Evolutionary conservation across 2,329 filamentous ascomycete species (phyloP), one percentile per base, ranked within the genome.

Genomic region (Xylariaceae sp.): DNA sequence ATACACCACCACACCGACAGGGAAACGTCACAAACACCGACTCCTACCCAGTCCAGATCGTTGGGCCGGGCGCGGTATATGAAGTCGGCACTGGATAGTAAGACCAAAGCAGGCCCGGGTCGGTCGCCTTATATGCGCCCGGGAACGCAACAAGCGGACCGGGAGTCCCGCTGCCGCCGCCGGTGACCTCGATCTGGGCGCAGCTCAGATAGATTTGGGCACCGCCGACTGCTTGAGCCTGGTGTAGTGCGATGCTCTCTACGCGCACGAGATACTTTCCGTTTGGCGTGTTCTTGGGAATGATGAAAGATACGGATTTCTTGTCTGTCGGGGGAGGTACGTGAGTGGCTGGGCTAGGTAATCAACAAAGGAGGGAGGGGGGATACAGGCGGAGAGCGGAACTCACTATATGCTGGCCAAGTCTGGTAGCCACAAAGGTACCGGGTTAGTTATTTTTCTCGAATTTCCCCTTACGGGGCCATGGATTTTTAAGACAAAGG

Each of bases 171-270:
- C 22, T 68, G 2, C 71, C 71, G 14, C 69, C 67, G 14, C 67
- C 69, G 1, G 69, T 70, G 46, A 73, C 66, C 46, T 65, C 63
- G 50, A 73, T 63, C 60, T 74, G 71, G 9, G 68, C 69, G 56
- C 71, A 74, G 1, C 66, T 58, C 1, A 72, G 60, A 50, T 73
- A 73, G 60, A 73, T 69, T 61, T 73, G 70, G 6, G 71, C 70
- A 47, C 66, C 66, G 60, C 68, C 65, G 10, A 65, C 59, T 38
- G 56, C 59, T 51, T 64, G 66, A 2, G 71, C 70, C 50, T 68
- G 64, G 55, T 74, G 72, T 22, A 74, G 59, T 2, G 69, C 71
- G 45, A 74, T 69, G 40, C 73, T 71, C 56, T 74, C 71, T 7
- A 69, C 64, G 39, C 70, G 65, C 19, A 71, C 59, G 1, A 71